Evolutionary conservation across 495 filamentous ascomycete species (phyloP).

Genomic region (Hyphodiscus hymeniophilus): DNA sequence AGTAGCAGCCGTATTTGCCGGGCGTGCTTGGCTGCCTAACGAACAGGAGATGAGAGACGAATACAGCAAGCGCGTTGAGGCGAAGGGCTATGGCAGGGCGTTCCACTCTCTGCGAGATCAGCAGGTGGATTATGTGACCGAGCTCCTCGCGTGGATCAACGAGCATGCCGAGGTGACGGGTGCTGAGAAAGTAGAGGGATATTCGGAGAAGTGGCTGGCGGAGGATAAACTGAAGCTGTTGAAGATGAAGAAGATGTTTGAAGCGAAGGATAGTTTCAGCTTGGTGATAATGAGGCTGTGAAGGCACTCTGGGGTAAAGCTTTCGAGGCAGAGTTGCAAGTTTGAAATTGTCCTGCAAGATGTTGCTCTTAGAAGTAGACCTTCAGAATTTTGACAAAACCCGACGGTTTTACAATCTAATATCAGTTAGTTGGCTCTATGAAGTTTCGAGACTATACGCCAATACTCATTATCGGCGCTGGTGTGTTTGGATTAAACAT

Average conservation of each 20-base stretch:
- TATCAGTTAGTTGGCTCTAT: too few species aligned
- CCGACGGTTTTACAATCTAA: too few species aligned
- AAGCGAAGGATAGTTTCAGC: conserved; percentile 5
- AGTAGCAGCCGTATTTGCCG: conserved; percentile 43
- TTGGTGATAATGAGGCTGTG: too few species aligned
- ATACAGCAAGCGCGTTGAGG: conserved; percentile 35
- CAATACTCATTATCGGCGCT: conserved; percentile 35
- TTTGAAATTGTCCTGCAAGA: not conserved
- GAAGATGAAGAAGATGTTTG: conserved; percentile 6
- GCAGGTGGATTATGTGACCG: conserved; percentile 47
- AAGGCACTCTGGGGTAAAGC: too few species aligned
- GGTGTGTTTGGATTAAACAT: conserved; percentile 36
- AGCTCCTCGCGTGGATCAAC: conserved; percentile 48
- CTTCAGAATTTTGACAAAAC: too few species aligned
- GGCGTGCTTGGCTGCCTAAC: conserved; percentile 39
- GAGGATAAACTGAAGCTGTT: not conserved
- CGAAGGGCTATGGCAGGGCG: conserved; percentile 39
- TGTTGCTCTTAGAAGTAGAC: not conserved
- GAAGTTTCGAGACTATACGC: conserved; percentile 20
- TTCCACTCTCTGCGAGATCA: conserved; percentile 48
- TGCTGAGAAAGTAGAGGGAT: conserved; percentile 31
- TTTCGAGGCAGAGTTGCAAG: not conserved
- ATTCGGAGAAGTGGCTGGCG: conserved; percentile 34
- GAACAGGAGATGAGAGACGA: conserved; percentile 40
- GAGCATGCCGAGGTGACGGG: conserved; percentile 22